Evolutionary conservation across 2,329 filamentous ascomycete genomes (phyloP), one percentile per base, ranked within the genome.

Genomic region (Penicillium thymicola): DNA sequence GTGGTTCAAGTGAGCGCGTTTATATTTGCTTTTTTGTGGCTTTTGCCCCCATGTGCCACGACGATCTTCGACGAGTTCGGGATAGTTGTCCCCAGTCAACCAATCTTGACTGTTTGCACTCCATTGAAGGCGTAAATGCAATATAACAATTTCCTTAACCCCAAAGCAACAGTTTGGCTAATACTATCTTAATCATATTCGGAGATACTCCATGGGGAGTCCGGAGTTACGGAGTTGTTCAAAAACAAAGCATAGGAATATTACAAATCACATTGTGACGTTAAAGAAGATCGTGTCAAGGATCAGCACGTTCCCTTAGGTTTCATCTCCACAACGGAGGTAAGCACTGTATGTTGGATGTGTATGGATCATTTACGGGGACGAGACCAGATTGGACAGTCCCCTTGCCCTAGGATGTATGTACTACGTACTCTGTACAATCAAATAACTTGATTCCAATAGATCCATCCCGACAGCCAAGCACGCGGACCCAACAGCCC

Each of bases 271-370:
- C 42, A 28, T 28, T 30, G 10, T 44, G 49, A 51, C 28, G 36
- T 32, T 21, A 9, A 9, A 9, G 16, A 42, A 32, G 38, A 18
- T 25, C 38, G 44, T 32, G 14, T 51, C 18, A 21, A 27, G 28
- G 49, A 45, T 51, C 49, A 32, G 38, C 49, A 51, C 16, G 38
- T 51, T 46, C 44, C 21, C 18, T n/a, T 30, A 32, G 30, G 18
- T 43, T 36, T 23, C 16, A 34, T 46, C 32, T 30, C 32, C 32
- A 47, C 40, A 37, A 23, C 32, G 41, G 49, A 36, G 21, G 38
- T 55, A 43, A 55, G 52, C 52, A 55, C 52, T 54, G 30, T 54
- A 27, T 27, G 25, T 27, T 54, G 30, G 50, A 27, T 27, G 25
- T 27, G 43, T 36, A 50, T n/a, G 14, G n/a, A 40, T 11, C 14